Conservation (phyloP, 176 grass and related monocot genomes). For the Tillandsia fasciculata region DNA sequence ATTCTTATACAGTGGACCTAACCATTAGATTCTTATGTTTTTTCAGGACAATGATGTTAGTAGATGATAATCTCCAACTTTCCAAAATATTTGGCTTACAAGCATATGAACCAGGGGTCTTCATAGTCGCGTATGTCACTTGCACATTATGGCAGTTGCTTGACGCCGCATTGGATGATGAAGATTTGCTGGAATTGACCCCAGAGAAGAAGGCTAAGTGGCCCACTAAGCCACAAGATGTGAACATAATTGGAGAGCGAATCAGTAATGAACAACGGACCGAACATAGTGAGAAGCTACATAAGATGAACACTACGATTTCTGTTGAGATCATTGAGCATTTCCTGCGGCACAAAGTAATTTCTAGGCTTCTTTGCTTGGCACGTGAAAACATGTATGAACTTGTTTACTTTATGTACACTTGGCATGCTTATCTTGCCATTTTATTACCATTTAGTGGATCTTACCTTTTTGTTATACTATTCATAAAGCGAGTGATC, state of each 20-base stretch:
- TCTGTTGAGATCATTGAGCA: slow-evolving; percentile 71
- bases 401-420: slow-evolving; percentile 38
- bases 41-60: slow-evolving; percentile 68
- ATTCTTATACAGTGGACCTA: slow-evolving; percentile 9
- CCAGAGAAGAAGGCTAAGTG: slow-evolving; percentile 53
- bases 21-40: slow-evolving; percentile 20
- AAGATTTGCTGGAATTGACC: slow-evolving; percentile 67
- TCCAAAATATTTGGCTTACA: slow-evolving; percentile 65
- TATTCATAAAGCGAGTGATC: neutral
- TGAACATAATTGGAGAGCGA: slow-evolving; percentile 43
- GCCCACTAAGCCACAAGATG: slow-evolving; percentile 52
- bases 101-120: slow-evolving; percentile 51
- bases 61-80: slow-evolving; percentile 59
- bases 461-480: slow-evolving; percentile 3
- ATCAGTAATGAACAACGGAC: slow-evolving; percentile 45
- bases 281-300: slow-evolving; percentile 60
- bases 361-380: slow-evolving; percentile 85
- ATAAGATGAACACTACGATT: slow-evolving; percentile 57
- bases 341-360: slow-evolving; percentile 88
- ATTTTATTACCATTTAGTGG: slow-evolving; percentile 7
- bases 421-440: slow-evolving; percentile 13
- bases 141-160: slow-evolving; percentile 74
- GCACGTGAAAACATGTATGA: slow-evolving; percentile 96
- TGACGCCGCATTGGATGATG: slow-evolving; percentile 83
- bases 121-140: slow-evolving; percentile 64